These are phyloP conservation scores for Agrocybe pediades DNA, from an alignment of 768 basidiomycete genomes.

Conservation along the genomic window DNA sequence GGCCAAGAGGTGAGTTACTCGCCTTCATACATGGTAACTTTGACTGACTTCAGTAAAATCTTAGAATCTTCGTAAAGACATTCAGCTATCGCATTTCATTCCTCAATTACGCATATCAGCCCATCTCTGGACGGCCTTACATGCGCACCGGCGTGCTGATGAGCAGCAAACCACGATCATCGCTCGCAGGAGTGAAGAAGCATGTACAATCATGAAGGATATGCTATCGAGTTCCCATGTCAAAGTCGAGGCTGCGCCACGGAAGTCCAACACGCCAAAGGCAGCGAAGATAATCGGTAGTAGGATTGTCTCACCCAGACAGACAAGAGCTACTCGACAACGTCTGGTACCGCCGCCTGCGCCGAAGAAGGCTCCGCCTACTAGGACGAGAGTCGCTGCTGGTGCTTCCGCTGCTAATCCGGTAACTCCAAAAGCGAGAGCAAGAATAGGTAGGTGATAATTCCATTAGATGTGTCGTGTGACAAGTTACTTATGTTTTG, in stretches of 20 bases:
- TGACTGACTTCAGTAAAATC: not conserved
- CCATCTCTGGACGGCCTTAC: slow-evolving; percentile 72
- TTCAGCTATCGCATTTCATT: slow-evolving; percentile 29
- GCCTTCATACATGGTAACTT: not conserved
- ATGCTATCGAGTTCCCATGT: slow-evolving; percentile 24
- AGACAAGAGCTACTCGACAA: slow-evolving; percentile 20
- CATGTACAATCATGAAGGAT: slow-evolving; percentile 47
- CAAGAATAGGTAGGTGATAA: slow-evolving; percentile 34
- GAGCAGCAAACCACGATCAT: slow-evolving; percentile 46
- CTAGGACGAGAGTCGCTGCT: slow-evolving; percentile 23
- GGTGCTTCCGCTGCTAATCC: slow-evolving; percentile 33
- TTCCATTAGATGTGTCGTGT: not conserved
- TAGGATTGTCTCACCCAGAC: slow-evolving; percentile 22
- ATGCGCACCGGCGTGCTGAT: slow-evolving; percentile 60
- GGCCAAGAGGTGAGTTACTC: slow-evolving; percentile 38
- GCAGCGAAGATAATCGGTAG: slow-evolving; percentile 17
- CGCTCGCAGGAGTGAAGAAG: slow-evolving; percentile 53
- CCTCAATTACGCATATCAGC: slow-evolving; percentile 54
- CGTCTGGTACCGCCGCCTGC: slow-evolving; percentile 23
- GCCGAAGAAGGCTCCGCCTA: slow-evolving; percentile 30
- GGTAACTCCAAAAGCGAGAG: slow-evolving; percentile 46
- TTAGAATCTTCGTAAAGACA: slow-evolving; percentile 38
- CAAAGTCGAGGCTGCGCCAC: slow-evolving; percentile 14
- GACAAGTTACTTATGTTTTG: not conserved
- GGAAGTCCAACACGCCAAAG: slow-evolving; percentile 24